phyloP scores from a whole-genome alignment of 805 yeast species.

The Myxozyma sirexii region DNA sequence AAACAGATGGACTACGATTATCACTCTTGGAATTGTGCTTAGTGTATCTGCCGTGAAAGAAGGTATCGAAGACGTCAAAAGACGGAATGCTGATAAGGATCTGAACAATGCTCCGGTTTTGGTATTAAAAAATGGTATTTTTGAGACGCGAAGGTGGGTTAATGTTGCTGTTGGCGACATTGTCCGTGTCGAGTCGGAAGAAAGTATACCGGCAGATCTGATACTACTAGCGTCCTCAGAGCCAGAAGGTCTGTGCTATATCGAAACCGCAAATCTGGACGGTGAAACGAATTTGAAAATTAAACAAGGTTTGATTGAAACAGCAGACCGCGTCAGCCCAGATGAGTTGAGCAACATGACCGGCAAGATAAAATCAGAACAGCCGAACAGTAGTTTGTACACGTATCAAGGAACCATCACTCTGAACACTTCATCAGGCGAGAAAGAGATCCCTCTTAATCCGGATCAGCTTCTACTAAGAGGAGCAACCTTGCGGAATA shows the following conservation, averaged over 20 bases:
- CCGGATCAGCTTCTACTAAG: conserved; percentile 92
- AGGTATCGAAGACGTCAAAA: conserved; percentile 83
- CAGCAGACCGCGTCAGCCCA: conserved; percentile 71
- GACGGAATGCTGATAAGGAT: conserved; percentile 86
- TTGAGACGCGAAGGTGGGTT: conserved; percentile 75
- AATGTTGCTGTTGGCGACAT: conserved; percentile 90
- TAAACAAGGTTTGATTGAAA: conserved; percentile 83
- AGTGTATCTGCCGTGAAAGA: conserved; percentile 92
- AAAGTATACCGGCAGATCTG: conserved; percentile 92
- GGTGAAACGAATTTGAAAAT: conserved; percentile 97
- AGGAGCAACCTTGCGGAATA: conserved; percentile 94
- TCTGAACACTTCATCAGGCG: conserved; percentile 45
- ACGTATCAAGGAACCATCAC: conserved; percentile 89
- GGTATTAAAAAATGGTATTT: conserved; percentile 69
- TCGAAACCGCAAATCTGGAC: conserved; percentile 95
- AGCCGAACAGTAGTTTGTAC: conserved; percentile 89
- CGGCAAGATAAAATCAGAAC: conserved; percentile 77
- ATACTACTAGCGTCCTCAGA: conserved; percentile 86
- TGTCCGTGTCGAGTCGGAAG: conserved; percentile 79
- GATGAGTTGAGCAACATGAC: conserved; percentile 54
- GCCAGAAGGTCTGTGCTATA: conserved; percentile 96
- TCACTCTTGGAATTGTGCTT: conserved; percentile 82
- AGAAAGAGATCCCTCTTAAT: conserved; percentile 59
- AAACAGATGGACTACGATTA: conserved; percentile 91
- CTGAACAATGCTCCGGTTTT: conserved; percentile 75